Percentiles rank a stretch among this genome's conserved stretches.
These are phyloP conservation scores for Botrytis fragariae DNA, from an alignment of 2,329 filamentous ascomycete genomes.

Conservation along the genomic window DNA sequence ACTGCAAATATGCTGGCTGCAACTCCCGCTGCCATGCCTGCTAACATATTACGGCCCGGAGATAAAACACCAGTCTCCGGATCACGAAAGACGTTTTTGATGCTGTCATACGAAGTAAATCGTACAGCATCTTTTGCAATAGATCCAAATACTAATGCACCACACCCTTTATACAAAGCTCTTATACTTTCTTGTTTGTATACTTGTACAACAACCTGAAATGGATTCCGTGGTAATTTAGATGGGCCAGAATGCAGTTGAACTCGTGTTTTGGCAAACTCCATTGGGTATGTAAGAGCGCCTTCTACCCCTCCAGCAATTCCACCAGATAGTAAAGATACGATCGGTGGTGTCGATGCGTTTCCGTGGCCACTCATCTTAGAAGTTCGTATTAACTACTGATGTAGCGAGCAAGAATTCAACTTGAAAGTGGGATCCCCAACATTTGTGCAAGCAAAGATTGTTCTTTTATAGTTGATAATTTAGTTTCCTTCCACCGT, in stretches of 20 bases:
- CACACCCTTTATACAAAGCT: constrained; percentile 46
- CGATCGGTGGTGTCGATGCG: constrained; percentile 22
- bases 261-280: constrained; percentile 65
- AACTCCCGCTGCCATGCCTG: constrained; percentile 62
- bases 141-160: constrained; percentile 27
- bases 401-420: not conserved
- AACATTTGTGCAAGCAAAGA: not conserved
- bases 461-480: not conserved
- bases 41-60: constrained; percentile 55
- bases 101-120: constrained; percentile 64
- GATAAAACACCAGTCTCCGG: constrained; percentile 54
- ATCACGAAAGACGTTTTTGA: constrained; percentile 62
- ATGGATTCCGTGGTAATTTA: constrained; percentile 53
- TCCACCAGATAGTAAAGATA: constrained; percentile 33
- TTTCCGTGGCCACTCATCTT: constrained; percentile 8
- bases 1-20: constrained; percentile 63
- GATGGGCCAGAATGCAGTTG: constrained; percentile 47
- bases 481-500: not conserved
- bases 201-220: constrained; percentile 54
- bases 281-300: constrained; percentile 53
- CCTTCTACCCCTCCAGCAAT: constrained; percentile 30
- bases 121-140: constrained; percentile 64
- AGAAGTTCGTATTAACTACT: not conserved
- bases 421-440: not conserved
- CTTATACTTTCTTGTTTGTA: constrained; percentile 54